These are phyloP conservation scores for Straminergon stramineum DNA, from an alignment of 225 moss, liverwort and hornwort species.

Conservation along the genomic window DNA sequence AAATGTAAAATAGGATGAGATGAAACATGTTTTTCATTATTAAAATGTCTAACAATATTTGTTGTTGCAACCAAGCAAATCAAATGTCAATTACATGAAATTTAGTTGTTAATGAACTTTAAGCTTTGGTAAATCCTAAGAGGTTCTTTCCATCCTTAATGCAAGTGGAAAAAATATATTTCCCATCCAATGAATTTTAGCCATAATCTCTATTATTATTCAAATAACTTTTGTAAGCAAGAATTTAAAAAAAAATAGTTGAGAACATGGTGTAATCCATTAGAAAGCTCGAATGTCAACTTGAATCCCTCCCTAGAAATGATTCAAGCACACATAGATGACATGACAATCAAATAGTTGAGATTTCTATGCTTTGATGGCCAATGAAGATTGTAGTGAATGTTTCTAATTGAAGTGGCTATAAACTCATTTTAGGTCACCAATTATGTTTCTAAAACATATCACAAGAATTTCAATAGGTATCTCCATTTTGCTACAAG, in stretches of 20 bases:
- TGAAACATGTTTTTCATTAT: not conserved
- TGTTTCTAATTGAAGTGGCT: not conserved
- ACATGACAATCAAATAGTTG: not conserved
- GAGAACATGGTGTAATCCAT: not conserved
- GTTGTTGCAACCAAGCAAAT: too few relatives aligned
- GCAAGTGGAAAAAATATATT: not conserved
- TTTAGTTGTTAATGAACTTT: too few relatives aligned
- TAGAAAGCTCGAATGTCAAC: not conserved
- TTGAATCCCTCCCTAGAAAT: not conserved
- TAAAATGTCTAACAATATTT: not conserved
- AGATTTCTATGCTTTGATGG: not conserved
- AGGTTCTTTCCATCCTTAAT: not conserved
- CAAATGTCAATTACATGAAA: not conserved
- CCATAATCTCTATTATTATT: not conserved
- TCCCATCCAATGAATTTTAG: not conserved
- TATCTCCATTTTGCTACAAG: not conserved
- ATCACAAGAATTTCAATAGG: not conserved
- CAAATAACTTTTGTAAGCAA: not conserved
- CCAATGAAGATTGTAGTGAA: not conserved
- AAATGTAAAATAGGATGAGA: not conserved
- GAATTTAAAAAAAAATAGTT: not conserved
- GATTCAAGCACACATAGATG: not conserved
- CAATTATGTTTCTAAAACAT: not conserved
- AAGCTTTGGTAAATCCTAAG: not conserved
- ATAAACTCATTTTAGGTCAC: not conserved